Evolutionary conservation across 2,329 filamentous ascomycete species (phyloP), one percentile per base, ranked within the genome.

Genomic region (Fusarium sp.): DNA sequence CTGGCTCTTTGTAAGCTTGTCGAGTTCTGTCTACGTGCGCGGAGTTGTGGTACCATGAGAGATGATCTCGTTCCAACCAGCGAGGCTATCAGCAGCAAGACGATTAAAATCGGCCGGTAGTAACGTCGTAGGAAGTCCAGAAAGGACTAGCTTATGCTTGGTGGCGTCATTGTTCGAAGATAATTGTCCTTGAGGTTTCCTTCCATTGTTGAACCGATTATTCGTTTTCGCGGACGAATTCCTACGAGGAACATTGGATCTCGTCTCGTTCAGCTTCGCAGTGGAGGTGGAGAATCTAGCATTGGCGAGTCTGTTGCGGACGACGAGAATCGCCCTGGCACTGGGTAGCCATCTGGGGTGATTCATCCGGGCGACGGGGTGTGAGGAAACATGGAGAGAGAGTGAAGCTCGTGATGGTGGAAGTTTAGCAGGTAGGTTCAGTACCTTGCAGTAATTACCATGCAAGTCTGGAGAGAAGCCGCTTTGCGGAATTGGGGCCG

Each of bases 51-150:
- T 62, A 86, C 86, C 82, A 78, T 88, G 87, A 41, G 83, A 79
- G 60, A 93, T 88, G 28, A 88, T 88, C 58, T 83, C 84, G 12
- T 86, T 83, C 91, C 92, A 94, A 42, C 85, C 85, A 65, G 91
- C 88, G 34, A 94, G 85, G 71, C 92, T 88, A 72, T 85, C 86
- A 3, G 86, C 85, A 43, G 88, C 84, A 19, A 94, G 79, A 58
- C 91, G 89, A 67, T 88, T 85, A 79, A 95, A 94, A 80, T 95
- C 92, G 69, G 85, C 86, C 71, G 90, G 86, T 21, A 83, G 82
- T 44, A 94, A 83, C 21, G 86, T 84, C 59, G 84, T 84, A 72
- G 86, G 88, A 9, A 88, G 84, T 2, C 52, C 42, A 28, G 42
- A 37, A 4, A 48, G 28, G 4, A 34, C 23, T 21, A 37, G 23